Evolutionary conservation across 352 stramenopile species (phyloP).

Genomic region (Pythium inflatum): DNA sequence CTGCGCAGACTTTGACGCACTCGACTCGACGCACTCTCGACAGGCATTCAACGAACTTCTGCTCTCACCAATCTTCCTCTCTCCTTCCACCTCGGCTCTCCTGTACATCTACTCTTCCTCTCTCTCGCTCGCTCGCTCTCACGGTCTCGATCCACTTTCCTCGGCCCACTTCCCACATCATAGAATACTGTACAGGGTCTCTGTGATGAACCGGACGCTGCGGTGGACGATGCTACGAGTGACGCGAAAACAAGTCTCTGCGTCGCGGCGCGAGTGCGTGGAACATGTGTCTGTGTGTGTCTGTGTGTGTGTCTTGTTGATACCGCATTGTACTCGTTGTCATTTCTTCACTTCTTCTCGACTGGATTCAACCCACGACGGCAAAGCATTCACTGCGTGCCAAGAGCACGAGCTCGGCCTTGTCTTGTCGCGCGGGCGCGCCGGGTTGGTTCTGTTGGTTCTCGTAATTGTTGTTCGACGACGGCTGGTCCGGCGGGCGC

Average conservation of each 20-base stretch:
- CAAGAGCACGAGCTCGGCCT: slow-evolving; percentile 50
- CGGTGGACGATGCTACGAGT: neutral
- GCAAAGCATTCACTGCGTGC: slow-evolving; percentile 75
- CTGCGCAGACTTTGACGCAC: neutral
- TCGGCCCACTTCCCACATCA: too few relatives aligned
- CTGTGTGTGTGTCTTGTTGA: too few relatives aligned
- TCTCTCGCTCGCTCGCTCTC: neutral
- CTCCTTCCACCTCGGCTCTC: neutral
- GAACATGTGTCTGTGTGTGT: slow-evolving; percentile 5
- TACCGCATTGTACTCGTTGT: neutral
- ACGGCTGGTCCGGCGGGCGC: slow-evolving; percentile 29
- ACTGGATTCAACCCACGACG: slow-evolving; percentile 47
- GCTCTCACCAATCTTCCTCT: neutral
- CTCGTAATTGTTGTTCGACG: neutral
- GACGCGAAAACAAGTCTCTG: slow-evolving; percentile 1
- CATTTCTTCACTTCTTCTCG: neutral
- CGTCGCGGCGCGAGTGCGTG: neutral
- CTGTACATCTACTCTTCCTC: neutral
- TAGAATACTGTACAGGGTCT: too few relatives aligned
- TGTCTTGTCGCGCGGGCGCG: slow-evolving; percentile 17
- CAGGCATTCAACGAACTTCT: neutral
- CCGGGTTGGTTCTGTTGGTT: neutral
- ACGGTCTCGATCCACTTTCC: neutral
- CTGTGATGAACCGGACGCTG: neutral
- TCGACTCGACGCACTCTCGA: neutral